phyloP scores from a whole-genome alignment of 176 grass and related monocot species.

The Hordeum vulgare region MorexV3_pseudomolecules_assembly NC_058524.1:13856412-13856911 shows the following conservation, averaged over 20 bases:
- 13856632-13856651: slow-evolving; percentile 2
- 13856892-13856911: not conserved
- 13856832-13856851: slow-evolving; percentile 8
- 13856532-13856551: not conserved
- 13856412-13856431: not conserved
- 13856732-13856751: not conserved
- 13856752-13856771: not conserved
- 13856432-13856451: slow-evolving; percentile 36
- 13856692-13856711: not conserved
- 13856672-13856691: not conserved
- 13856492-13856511: slow-evolving; percentile 54
- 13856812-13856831: not conserved
- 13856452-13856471: slow-evolving; percentile 32
- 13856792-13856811: not conserved
- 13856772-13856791: slow-evolving; percentile 2
- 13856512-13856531: slow-evolving; percentile 42
- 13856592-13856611: slow-evolving; percentile 30
- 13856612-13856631: not conserved
- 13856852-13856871: not conserved
- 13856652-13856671: not conserved
- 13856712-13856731: slow-evolving; percentile 2
- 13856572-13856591: slow-evolving; percentile 29
- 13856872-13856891: not conserved
- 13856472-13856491: slow-evolving; percentile 43
- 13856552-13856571: slow-evolving; percentile 26